Conservation (phyloP, 2,329 filamentous ascomycete genomes). For the Penicillium sp. region DNA sequence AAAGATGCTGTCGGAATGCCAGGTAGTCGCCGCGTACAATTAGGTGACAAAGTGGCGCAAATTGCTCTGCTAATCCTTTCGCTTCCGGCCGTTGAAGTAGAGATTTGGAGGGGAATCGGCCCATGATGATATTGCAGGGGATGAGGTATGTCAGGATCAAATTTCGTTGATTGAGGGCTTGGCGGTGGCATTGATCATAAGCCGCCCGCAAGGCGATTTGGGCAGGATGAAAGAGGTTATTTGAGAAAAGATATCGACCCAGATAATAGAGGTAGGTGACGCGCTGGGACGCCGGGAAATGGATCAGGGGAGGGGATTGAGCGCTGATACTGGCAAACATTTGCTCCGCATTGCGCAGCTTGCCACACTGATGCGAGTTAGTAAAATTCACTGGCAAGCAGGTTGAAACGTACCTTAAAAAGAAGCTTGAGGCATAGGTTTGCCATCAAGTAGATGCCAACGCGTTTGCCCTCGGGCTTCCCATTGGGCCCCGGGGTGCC, state of each 20-base stretch:
- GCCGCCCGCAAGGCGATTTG: slow-evolving; percentile 74
- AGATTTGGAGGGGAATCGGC: slow-evolving; percentile 70
- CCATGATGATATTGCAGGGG: slow-evolving; percentile 78
- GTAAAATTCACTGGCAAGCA: background rate
- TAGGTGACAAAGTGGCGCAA: slow-evolving; percentile 70
- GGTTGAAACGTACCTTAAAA: slow-evolving; percentile 64
- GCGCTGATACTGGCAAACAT: slow-evolving; percentile 87
- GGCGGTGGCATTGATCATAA: slow-evolving; percentile 71
- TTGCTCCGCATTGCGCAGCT: slow-evolving; percentile 79
- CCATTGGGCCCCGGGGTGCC: slow-evolving; percentile 61
- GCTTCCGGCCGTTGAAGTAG: slow-evolving; percentile 74
- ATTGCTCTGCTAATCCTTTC: slow-evolving; percentile 62
- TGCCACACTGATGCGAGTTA: slow-evolving; percentile 61
- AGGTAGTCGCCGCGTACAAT: slow-evolving; percentile 74
- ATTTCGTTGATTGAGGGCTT: slow-evolving; percentile 65
- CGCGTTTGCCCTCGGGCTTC: slow-evolving; percentile 77
- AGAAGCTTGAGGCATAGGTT: slow-evolving; percentile 87
- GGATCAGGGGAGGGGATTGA: slow-evolving; percentile 74
- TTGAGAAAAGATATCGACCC: slow-evolving; percentile 83
- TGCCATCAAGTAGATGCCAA: slow-evolving; percentile 87
- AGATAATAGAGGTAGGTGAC: slow-evolving; percentile 95
- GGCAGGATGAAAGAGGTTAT: slow-evolving; percentile 78
- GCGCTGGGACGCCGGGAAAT: slow-evolving; percentile 82
- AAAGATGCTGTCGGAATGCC: slow-evolving; percentile 69
- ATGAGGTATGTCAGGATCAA: slow-evolving; percentile 83